Evolutionary conservation across 106 monocot genomes (phyloP).

Genomic region (Dioscorea alata): DNA sequence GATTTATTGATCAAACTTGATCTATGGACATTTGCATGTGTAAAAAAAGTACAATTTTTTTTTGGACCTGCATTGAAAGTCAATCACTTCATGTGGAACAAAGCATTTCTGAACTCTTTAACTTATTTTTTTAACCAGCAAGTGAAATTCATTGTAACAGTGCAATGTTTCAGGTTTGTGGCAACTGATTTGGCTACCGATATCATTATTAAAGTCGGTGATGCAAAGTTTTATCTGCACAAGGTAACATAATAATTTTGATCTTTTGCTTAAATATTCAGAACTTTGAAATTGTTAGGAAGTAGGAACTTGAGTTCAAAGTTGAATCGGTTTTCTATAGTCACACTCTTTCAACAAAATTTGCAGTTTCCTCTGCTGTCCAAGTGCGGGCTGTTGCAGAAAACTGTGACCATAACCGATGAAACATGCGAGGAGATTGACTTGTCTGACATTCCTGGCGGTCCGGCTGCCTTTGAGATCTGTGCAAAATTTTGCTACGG

Average conservation of each 20-base stretch:
- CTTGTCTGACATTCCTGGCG: constrained; percentile 76
- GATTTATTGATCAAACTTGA: too few relatives aligned
- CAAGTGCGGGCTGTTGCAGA: constrained; percentile 65
- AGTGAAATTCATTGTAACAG: neutral
- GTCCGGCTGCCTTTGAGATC: constrained; percentile 70
- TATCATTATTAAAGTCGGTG: constrained; percentile 57
- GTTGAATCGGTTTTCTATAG: neutral
- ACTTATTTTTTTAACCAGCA: too few relatives aligned
- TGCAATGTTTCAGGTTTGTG: constrained; percentile 48
- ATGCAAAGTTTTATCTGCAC: constrained; percentile 72
- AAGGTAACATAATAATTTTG: constrained; percentile 45
- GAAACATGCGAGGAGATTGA: constrained; percentile 50
- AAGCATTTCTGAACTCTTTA: too few relatives aligned
- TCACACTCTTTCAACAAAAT: neutral
- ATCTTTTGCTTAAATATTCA: neutral
- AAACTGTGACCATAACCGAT: constrained; percentile 37
- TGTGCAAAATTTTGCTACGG: constrained; percentile 96
- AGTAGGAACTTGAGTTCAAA: neutral
- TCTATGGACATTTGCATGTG: too few relatives aligned
- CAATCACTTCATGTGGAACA: too few relatives aligned
- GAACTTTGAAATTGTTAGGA: neutral
- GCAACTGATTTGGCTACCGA: constrained; percentile 72
- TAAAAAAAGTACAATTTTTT: too few relatives aligned
- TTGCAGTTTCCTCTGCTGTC: constrained; percentile 86
- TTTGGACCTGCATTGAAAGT: too few relatives aligned